These are phyloP conservation scores for Umbelopsis sp. DNA, from an alignment of 371 early-diverging fungal genomes.

Conservation along the genomic window DNA sequence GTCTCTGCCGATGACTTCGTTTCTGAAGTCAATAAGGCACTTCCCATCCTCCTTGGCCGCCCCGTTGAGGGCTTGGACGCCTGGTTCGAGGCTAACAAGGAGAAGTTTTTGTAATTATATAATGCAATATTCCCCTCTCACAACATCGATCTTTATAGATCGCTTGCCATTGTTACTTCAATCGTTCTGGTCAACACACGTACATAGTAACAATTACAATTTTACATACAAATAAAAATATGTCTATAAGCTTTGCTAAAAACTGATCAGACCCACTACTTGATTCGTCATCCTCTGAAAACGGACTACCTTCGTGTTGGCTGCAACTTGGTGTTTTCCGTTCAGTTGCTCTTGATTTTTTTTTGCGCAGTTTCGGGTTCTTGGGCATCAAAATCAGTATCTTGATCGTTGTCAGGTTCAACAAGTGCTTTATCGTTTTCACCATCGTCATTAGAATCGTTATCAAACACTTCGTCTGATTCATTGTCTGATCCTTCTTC, in stretches of 20 bases:
- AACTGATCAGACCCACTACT: not conserved
- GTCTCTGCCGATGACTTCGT: not conserved
- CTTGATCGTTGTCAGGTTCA: too few relatives aligned
- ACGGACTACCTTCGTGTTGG: not conserved
- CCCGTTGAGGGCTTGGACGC: constrained; percentile 27
- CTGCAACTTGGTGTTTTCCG: not conserved
- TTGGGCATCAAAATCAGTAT: not conserved
- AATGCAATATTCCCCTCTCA: too few relatives aligned
- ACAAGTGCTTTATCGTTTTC: not conserved
- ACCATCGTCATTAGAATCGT: not conserved
- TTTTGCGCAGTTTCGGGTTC: not conserved
- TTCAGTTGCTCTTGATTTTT: not conserved
- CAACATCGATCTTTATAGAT: too few relatives aligned
- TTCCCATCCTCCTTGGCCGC: constrained; percentile 23
- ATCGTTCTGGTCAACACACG: too few relatives aligned
- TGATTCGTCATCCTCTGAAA: not conserved
- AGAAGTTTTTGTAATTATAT: not conserved
- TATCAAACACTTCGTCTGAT: not conserved
- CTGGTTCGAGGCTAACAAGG: constrained; percentile 14
- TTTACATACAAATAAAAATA: too few relatives aligned
- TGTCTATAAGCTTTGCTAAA: too few relatives aligned
- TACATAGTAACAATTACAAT: too few relatives aligned
- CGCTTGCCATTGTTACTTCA: too few relatives aligned
- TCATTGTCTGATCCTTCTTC: not conserved
- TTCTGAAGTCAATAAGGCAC: not conserved